Evolutionary conservation across 441 rosid species (phyloP).

Genomic region (Pelargonium cotyledonis): DNA sequence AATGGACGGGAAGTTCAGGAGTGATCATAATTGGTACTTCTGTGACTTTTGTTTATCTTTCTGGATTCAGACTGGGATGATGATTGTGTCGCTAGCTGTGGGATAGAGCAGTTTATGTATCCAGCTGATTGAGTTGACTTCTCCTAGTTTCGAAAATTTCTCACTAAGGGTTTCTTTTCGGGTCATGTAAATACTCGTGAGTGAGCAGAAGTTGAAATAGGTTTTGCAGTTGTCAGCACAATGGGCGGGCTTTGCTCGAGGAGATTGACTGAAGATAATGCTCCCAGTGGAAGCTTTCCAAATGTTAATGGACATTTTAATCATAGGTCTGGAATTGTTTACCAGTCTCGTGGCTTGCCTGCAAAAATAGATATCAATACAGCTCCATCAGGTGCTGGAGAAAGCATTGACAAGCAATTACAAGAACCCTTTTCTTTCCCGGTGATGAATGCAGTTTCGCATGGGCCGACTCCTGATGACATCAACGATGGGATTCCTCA

Average conservation of each 20-base stretch:
- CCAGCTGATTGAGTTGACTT: conserved; percentile 14
- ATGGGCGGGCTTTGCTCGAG: conserved; percentile 99
- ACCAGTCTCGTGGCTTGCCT: conserved; percentile 42
- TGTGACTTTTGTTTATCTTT: conserved; percentile 30
- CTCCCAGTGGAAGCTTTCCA: conserved; percentile 78
- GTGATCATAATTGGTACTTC: conserved; percentile 35
- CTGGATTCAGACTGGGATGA: conserved; percentile 26
- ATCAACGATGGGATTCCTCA: conserved; percentile 69
- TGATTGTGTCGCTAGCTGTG: conserved; percentile 4
- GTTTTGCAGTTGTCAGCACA: conserved; percentile 21
- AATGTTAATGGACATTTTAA: conserved; percentile 51
- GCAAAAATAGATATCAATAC: conserved; percentile 32
- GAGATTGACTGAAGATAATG: conserved; percentile 85
- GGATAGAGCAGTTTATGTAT: conserved; percentile 16
- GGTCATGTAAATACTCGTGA: conserved; percentile 19
- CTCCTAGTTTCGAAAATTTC: conserved; percentile 2
- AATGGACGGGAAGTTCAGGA: conserved; percentile 46
- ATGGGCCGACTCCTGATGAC: conserved; percentile 40
- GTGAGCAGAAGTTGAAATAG: conserved; percentile 21
- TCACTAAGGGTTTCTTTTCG: conserved; percentile 11
- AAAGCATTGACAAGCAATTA: conserved; percentile 37
- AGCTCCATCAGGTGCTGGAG: conserved; percentile 39
- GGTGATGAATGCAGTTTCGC: conserved; percentile 31
- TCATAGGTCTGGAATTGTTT: conserved; percentile 34
- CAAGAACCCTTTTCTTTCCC: conserved; percentile 53